Base-by-base conservation (phyloP, 148 eudicot genomes). In the Talinum fruticosum region DNA sequence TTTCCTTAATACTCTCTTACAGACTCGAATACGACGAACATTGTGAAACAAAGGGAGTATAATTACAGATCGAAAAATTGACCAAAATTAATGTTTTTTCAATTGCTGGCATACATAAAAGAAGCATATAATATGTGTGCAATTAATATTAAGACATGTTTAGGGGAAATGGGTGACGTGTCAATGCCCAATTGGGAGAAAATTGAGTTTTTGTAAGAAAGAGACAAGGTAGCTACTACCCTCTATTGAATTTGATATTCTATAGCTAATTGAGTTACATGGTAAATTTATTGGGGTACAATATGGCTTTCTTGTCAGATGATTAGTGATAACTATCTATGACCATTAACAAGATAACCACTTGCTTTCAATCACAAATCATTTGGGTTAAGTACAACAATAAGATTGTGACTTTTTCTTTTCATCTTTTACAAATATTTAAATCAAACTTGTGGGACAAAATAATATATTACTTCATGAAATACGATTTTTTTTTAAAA, bases 151-250 rank as follows among this genome's bases (percentile, higher is more conserved):
- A 82, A 78, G 4, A 74, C 79, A 79, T 81, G 65, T 59, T 59
- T n/a, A 23, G 30, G 65, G 18, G 10, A 62, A 62, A 28, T 4
- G 18, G 33, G 66, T 62, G 76, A 66, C 64, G 59, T 82, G 76
- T 47, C 71, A 49, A 59, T 3, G 26, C 69, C 64, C 59, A 78
- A 71, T 66, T 82, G 66, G 82, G 81, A 28, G 66, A 77, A 24
- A 44, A 8, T 36, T 29, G 69, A 74, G 69, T 69, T 76, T 47
- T 77, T 75, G 24, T 53, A 66, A 64, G 90, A 88, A 15, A 82
- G 70, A 38, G 88, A 88, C 86, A 82, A 65, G 19, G 80, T 81
- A 89, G 87, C 92, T 87, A 83, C 79, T 8, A 15, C 7, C 81
- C 64, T 49, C 4, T 18, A 14, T 44, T 73, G 76, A 71, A 76